Base-by-base conservation (phyloP, 805 yeast genomes). In the Pichia phayaonensis region DNA sequence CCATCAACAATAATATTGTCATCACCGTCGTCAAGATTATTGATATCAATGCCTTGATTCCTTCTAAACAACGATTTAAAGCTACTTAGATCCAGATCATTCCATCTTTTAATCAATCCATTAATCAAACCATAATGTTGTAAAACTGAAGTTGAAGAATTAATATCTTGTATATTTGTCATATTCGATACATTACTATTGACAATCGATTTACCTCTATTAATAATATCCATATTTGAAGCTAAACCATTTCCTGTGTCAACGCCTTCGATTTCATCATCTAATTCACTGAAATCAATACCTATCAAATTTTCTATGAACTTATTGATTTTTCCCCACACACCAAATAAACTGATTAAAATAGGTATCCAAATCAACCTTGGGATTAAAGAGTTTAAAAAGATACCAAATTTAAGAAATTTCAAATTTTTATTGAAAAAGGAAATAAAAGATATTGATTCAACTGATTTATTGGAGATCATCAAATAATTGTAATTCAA, bases 361-460 rank as follows among this genome's bases (percentile, higher is more conserved):
- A 87, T 75, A 1, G 95, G 95, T n/a, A 88, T 66, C 16, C 88
- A 56, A 12, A 87, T 72, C 21, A 88, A 70, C 56, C 95, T 72
- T 1, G 96, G 96, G n/a, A 86, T 67, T 72, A 86, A 72, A 56
- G 81, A 80, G 64, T 86, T 86, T 65, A 87, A 73, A 56, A 80
- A 73, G 49, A 80, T 79, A 55, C 92, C 90, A 29, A 87, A 69
- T 3, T 88, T 83, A 12, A 90, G 83, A 55, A 87, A 68, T 58
- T 86, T 84, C 61, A 88, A 84, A 7, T 88, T 83, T 57, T 78
- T 72, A 8, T 94, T 95, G 53, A 86, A 89, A 65, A 88, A 88
- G 13, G 72, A 69, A 1, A 81, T 72, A 23, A 65, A 59, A 31
- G 57, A 51, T 12, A 66, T 56, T 31, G 61, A 54, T 7, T 57